Conservation (phyloP, 2,329 filamentous ascomycete species). For the Blastomyces gilchristii region DNA sequence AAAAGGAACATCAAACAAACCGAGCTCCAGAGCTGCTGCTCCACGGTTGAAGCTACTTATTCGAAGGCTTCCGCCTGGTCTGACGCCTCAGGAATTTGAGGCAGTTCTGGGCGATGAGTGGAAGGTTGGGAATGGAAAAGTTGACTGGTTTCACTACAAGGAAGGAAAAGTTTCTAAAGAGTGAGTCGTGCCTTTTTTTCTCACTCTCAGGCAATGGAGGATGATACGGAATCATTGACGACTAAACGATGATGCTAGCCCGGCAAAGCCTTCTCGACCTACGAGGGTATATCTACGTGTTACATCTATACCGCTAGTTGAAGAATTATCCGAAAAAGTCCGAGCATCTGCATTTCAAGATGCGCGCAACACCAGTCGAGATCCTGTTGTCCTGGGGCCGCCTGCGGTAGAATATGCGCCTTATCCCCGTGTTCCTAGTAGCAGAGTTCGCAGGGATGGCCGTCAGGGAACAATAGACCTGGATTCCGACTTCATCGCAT, state of each 20-base stretch:
- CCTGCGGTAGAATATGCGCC: slow-evolving; percentile 72
- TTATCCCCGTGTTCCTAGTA: slow-evolving; percentile 71
- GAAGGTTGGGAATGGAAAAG: slow-evolving; percentile 67
- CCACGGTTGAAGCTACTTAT: slow-evolving; percentile 75
- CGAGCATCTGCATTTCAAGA: slow-evolving; percentile 65
- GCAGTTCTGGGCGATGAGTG: slow-evolving; percentile 65
- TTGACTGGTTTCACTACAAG: slow-evolving; percentile 72
- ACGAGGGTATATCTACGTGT: slow-evolving; percentile 76
- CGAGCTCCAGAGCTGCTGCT: slow-evolving; percentile 38
- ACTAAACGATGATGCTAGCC: slow-evolving; percentile 38
- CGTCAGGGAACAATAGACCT: slow-evolving; percentile 93
- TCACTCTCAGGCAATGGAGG: neutral
- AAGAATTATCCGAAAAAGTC: slow-evolving; percentile 59
- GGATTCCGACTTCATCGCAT: slow-evolving; percentile 89
- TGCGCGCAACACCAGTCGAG: slow-evolving; percentile 63
- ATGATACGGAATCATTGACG: neutral
- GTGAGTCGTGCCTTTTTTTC: slow-evolving; percentile 42
- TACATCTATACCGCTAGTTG: slow-evolving; percentile 57
- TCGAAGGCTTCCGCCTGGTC: slow-evolving; percentile 71
- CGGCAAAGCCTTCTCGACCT: slow-evolving; percentile 75
- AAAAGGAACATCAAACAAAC: slow-evolving; percentile 19
- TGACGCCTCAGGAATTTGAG: slow-evolving; percentile 71
- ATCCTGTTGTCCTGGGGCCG: slow-evolving; percentile 62
- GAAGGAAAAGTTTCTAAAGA: slow-evolving; percentile 72
- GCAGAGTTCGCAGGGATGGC: slow-evolving; percentile 65